Evolutionary conservation across 345 rosid genomes (phyloP), one percentile per base, ranked within the genome.

Genomic region (Schrenkiella parvula): DNA sequence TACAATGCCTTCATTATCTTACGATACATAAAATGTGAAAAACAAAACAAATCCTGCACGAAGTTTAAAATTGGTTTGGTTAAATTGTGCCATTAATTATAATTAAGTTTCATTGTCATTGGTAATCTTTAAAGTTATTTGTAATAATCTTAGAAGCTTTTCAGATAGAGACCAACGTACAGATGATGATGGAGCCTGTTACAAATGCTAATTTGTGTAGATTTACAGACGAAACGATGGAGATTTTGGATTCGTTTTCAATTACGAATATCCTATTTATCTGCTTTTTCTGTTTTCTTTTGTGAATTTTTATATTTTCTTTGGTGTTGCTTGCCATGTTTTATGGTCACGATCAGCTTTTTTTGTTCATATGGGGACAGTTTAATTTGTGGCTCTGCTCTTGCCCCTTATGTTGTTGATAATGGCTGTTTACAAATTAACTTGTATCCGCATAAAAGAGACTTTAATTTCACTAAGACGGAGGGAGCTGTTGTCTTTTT

Each of bases 291-390:
- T 32, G n/a, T 14, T 48, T 65, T 22, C 1, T 35, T 48, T 48
- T 64, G n/a, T n/a, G n/a, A n/a, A n/a, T 48, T 18, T 64, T 32
- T 65, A 14, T 32, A 10, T 14, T 48, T 65, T 22, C 1, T 35
- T 48, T 48, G n/a, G 70, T 19, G 57, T 64, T 31, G 42, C 32
- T 32, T 48, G 48, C n/a, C 46, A 48, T 4, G 34, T 50, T 13
- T 14, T 28, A 48, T 50, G 44, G 58, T 65, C 70, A 65, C 21
- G 1, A 48, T 65, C 57, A 65, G 44, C 50, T 9, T 48, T 31
- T 65, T 48, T 48, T 2, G n/a, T 34, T 35, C 14, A 31, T 64
- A n/a, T 19, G 21, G 11, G 5, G 32, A 13, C 56, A 65, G 21
- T 48, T 22, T 22, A 14, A 34, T 65, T 14, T 48, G 58, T 65